Percentiles rank a stretch among this genome's conserved stretches.
These are phyloP conservation scores for Hypoxylon sp. DNA, from an alignment of 2,329 filamentous ascomycete species.

Conservation along the genomic window DNA sequence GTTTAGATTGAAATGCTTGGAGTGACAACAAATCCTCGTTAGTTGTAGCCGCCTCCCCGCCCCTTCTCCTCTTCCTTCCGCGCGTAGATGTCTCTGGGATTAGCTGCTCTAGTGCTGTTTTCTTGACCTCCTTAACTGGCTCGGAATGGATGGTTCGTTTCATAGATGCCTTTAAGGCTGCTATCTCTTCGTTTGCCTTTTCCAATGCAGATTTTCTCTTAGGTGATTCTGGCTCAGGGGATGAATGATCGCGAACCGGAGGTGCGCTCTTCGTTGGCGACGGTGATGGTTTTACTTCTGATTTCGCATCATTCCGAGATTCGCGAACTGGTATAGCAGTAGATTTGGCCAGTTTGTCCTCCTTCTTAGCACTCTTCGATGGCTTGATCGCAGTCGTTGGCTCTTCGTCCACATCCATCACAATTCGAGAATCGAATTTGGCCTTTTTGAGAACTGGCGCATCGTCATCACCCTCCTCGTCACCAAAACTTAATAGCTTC, in stretches of 20 bases:
- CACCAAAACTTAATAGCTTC: slow-evolving; percentile 80
- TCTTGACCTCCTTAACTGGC: slow-evolving; percentile 65
- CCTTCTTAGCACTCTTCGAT: slow-evolving; percentile 44
- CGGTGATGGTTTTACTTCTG: slow-evolving; percentile 33
- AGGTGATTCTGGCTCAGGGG: slow-evolving; percentile 48
- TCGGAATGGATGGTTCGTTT: slow-evolving; percentile 66
- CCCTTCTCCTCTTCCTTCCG: slow-evolving; percentile 74
- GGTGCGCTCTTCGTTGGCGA: slow-evolving; percentile 36
- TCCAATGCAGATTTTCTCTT: slow-evolving; percentile 65
- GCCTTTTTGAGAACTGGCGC: slow-evolving; percentile 74
- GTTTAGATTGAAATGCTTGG: slow-evolving; percentile 79
- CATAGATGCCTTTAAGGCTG: slow-evolving; percentile 83
- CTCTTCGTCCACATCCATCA: slow-evolving; percentile 64
- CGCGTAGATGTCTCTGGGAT: slow-evolving; percentile 75
- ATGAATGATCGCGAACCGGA: slow-evolving; percentile 43
- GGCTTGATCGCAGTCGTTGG: slow-evolving; percentile 41
- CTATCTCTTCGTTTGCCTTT: slow-evolving; percentile 80
- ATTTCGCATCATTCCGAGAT: slow-evolving; percentile 29
- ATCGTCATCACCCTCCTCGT: slow-evolving; percentile 69
- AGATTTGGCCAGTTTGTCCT: slow-evolving; percentile 42
- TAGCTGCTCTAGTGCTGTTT: slow-evolving; percentile 75
- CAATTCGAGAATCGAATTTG: slow-evolving; percentile 81
- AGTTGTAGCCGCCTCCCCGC: slow-evolving; percentile 59
- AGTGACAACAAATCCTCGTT: slow-evolving; percentile 75
- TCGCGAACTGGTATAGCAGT: slow-evolving; percentile 45